Evolutionary conservation across 2,329 filamentous ascomycete species (phyloP).

Genomic region (Trichophyton benhamiae): DNA sequence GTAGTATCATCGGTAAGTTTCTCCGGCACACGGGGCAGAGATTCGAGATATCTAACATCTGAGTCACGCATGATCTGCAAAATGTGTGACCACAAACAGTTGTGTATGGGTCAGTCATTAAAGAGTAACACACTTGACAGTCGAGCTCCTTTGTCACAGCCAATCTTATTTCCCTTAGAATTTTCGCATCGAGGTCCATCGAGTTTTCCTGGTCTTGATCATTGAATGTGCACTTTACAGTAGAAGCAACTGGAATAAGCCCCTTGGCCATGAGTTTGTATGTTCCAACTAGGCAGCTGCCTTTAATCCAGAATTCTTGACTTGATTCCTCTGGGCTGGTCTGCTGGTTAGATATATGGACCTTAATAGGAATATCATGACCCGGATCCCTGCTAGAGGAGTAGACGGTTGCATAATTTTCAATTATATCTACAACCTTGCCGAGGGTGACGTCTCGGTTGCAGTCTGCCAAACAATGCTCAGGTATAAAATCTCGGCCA

Average conservation of each 20-base stretch:
- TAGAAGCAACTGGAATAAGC: conserved; percentile 42
- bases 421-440: conserved; percentile 54
- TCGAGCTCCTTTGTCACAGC: conserved; percentile 59
- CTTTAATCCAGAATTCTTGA: neutral
- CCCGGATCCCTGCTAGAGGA: neutral
- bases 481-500: conserved; percentile 28
- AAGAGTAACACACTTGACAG: conserved; percentile 74
- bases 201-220: conserved; percentile 21
- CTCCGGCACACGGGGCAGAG: conserved; percentile 73
- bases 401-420: conserved; percentile 20
- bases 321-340: neutral
- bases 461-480: conserved; percentile 69
- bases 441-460: conserved; percentile 62
- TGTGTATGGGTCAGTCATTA: conserved; percentile 72
- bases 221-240: conserved; percentile 11
- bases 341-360: neutral
- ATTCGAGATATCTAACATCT: conserved; percentile 63
- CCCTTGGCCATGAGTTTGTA: conserved; percentile 48
- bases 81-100: conserved; percentile 83
- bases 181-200: conserved; percentile 31
- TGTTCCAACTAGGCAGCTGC: neutral
- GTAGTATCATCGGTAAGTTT: conserved; percentile 42
- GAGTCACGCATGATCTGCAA: conserved; percentile 65
- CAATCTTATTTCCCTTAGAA: conserved; percentile 50
- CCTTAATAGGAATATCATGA: neutral